Conservation (phyloP, 345 rosid genomes). For the Sonneratia alba region DNA sequence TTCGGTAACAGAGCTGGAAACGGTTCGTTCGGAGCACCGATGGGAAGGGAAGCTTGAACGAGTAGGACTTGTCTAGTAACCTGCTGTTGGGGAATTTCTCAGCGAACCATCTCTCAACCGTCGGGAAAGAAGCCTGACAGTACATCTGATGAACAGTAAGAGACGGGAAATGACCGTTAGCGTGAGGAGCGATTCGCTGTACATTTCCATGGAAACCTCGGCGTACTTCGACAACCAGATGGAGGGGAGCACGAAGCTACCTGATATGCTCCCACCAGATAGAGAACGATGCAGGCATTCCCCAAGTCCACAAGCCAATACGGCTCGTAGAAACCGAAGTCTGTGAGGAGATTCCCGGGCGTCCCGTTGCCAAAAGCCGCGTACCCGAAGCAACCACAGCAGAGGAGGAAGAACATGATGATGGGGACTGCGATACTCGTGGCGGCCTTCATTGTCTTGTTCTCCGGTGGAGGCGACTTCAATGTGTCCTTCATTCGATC, state of each 20-base stretch:
- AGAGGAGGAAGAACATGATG: constrained; percentile 28
- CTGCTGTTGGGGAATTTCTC: constrained; percentile 1
- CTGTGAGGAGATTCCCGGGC: constrained; percentile 32
- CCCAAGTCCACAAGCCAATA: constrained; percentile 41
- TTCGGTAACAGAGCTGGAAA: constrained; percentile 5
- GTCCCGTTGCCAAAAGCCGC: constrained; percentile 33
- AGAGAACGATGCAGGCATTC: constrained; percentile 29
- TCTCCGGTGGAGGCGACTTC: constrained; percentile 10
- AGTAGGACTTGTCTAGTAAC: neutral
- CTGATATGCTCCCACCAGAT: constrained; percentile 4
- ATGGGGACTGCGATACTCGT: constrained; percentile 16
- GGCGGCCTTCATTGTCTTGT: constrained; percentile 27
- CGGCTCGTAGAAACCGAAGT: constrained; percentile 36
- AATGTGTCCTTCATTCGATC: constrained; percentile 25
- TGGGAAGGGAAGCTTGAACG: constrained; percentile 3
- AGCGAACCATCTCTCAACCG: constrained; percentile 9
- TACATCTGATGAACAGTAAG: constrained; percentile 1
- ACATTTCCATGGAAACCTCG: too few species aligned
- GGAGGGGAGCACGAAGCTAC: too few species aligned
- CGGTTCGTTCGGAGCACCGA: neutral
- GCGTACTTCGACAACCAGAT: too few species aligned
- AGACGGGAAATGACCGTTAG: too few species aligned
- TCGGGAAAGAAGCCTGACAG: constrained; percentile 7
- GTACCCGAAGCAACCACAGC: constrained; percentile 34
- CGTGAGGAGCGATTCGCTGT: too few species aligned